Conservation (phyloP, 805 yeast genomes). For the Teunomyces lycoperdinae region DNA sequence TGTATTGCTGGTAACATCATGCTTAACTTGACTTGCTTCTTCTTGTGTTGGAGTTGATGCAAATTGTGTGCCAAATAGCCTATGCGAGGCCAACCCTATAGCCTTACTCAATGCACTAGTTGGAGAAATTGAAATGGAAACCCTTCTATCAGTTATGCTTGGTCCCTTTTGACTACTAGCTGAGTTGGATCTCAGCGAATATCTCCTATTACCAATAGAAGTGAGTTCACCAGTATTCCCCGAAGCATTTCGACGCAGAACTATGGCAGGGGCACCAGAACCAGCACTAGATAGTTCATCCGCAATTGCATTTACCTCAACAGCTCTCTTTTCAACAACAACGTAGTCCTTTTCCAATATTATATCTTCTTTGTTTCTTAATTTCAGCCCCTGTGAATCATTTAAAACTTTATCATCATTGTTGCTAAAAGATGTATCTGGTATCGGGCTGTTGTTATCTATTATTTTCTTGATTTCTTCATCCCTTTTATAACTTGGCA, state of each 20-base stretch:
- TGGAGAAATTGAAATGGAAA: conserved; percentile 72
- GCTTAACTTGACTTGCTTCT: conserved; percentile 6
- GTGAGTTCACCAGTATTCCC: conserved; percentile 18
- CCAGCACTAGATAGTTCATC: conserved; percentile 79
- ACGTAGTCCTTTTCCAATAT: conserved; percentile 83
- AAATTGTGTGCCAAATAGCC: conserved; percentile 61
- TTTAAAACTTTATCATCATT: conserved; percentile 11
- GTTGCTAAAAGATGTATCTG: conserved; percentile 27
- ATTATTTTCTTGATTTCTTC: conserved; percentile 47
- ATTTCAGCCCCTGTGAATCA: background rate
- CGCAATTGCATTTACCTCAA: conserved; percentile 93
- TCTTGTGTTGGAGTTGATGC: conserved; percentile 11
- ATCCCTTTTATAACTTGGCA: conserved; percentile 23
- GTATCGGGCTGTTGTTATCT: conserved; percentile 43
- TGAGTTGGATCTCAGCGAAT: conserved; percentile 46
- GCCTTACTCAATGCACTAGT: conserved; percentile 89
- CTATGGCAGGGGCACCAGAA: conserved; percentile 47
- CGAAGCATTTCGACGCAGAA: conserved; percentile 18
- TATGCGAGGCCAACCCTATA: conserved; percentile 79
- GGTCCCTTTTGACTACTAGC: conserved; percentile 57
- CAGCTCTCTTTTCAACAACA: conserved; percentile 90
- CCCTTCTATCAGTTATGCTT: conserved; percentile 59
- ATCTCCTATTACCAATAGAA: conserved; percentile 23
- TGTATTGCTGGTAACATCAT: conserved; percentile 7
- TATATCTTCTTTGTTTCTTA: conserved; percentile 37